Evolutionary conservation across 1,284 basidiomycete species (phyloP), one percentile per base, ranked within the genome.

Genomic region (Trichosporon inkin): DNA sequence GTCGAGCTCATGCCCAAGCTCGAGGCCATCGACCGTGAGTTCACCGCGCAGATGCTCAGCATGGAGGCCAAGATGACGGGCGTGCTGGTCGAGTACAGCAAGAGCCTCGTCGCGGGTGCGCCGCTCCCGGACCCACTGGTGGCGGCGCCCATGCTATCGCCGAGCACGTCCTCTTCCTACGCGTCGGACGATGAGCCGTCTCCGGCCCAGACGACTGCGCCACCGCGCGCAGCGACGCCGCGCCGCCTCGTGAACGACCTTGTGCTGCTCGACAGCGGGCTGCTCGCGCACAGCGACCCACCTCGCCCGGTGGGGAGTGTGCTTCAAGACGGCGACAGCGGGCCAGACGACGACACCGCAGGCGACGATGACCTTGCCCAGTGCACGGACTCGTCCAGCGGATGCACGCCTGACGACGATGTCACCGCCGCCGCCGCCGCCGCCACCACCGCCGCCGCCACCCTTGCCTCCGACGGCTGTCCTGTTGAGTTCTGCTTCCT

Each of bases 11-110:
- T 22, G 24, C 44, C 22, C 24, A 22, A 49, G 10, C 22, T 49
- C 44, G 44, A 49, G 44, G 44, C 28, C 44, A 24, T 49, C 44
- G 44, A 49, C 16, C 44, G 44, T 22, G 44, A 49, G 44, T 49
- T 49, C 24, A 49, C 44, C 6, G 44, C 44, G 44, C 44, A 49
- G 44, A 49, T 49, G 44, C 28, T 49, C 17, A 49, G 44, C 44
- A 49, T 49, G 44, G 44, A 49, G 16, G n/a, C 11, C 44, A 49
- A 28, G 44, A 32, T 49, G 44, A 49, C 44, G n/a, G 44, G 24
- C 6, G 44, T 22, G 6, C 16, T 49, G 16, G 7, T 49, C 3
- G 11, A 32, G 11, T 49, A 49, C 44, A 49, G 44, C 44, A 32
- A 49, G 6, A 49, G 24, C 44, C 44, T 49, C 11, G 16, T n/a